A percentile compares a stretch with the other conserved stretches of the same genome.
Conservation (phyloP, 805 yeast species). For the Tetrapisispora fleetii region DNA sequence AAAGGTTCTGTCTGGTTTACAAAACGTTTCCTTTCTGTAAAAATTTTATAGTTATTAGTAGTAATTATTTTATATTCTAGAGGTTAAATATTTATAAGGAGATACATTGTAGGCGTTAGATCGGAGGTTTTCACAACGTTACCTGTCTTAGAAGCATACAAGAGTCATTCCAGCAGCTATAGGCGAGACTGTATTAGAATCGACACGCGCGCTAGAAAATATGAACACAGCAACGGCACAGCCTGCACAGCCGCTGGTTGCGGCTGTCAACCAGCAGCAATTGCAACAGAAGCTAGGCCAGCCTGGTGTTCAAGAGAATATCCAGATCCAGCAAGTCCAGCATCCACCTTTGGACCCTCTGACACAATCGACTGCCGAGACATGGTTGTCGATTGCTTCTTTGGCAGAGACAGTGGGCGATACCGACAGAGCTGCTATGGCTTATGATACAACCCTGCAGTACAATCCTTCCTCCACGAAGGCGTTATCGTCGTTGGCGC, state of each 20-base stretch:
- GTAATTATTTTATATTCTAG: no score
- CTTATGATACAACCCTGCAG: constrained; percentile 80
- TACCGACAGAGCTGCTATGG: constrained; percentile 77
- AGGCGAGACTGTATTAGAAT: no score
- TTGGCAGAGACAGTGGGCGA: constrained; percentile 86
- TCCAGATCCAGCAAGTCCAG: constrained; percentile 11
- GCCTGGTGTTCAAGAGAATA: constrained; percentile 17
- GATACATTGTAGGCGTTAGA: no score
- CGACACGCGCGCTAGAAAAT: neutral
- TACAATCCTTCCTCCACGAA: constrained; percentile 80
- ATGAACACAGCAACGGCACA: constrained; percentile 1
- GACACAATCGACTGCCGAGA: constrained; percentile 55
- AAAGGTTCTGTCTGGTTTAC: no score
- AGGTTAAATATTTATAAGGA: no score
- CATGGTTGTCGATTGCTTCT: constrained; percentile 85
- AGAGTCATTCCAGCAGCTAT: no score
- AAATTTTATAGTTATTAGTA: no score
- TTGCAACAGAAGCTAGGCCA: constrained; percentile 24
- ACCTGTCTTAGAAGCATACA: no score
- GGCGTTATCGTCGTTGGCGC: constrained; percentile 78
- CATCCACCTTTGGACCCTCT: constrained; percentile 24
- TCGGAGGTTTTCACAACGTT: no score
- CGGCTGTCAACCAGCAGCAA: constrained; percentile 11
- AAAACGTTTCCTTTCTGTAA: no score
- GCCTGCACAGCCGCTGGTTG: constrained; percentile 1